Evolutionary conservation across 805 yeast species (phyloP), one percentile per base, ranked within the genome.

Genomic region (Kodamaea kakaduensis): DNA sequence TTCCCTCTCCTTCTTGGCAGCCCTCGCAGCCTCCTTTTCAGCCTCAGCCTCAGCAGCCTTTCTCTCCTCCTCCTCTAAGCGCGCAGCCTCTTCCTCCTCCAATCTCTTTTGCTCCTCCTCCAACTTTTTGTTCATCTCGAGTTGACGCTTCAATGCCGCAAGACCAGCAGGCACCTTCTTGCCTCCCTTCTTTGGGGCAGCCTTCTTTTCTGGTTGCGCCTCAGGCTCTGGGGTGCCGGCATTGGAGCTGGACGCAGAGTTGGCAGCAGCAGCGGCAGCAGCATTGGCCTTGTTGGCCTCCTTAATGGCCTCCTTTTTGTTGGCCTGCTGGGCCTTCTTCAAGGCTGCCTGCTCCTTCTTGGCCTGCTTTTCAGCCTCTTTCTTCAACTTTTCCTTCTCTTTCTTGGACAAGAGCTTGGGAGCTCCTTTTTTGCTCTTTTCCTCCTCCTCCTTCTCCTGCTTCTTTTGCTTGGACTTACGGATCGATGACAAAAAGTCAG

Each of bases 361-460:
- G 61, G 80, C 75, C 50, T 81, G 85, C 71, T 90, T 90, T 57
- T 84, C 94, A 46, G 77, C 78, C 60, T 89, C 96, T 61, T 90
- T 95, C 78, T 85, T 86, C 62, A 93, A 95, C 68, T 81, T 89
- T 67, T 90, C 94, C 65, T 84, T 84, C 54, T 84, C 97, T 65
- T 90, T 88, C 75, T 90, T 93, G 39, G 90, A 78, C 62, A 89
- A 87, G 54, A 88, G 71, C 45, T 78, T 74, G 31, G 90, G 87
- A 19, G 76, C 87, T 32, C 71, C 77, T 32, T 67, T 59, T 34
- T 59, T 57, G 41, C 67, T 64, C 43, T 75, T 73, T 36, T 75
- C 75, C 48, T 77, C 78, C 37, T 77, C 81, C 41, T 73, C 78
- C 60, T 78, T 79, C 30, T 72, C 80, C 47, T 76, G 79, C 64